Evolutionary conservation across 306 rosid species (phyloP).

Genomic region (Coriaria nepalensis): DNA sequence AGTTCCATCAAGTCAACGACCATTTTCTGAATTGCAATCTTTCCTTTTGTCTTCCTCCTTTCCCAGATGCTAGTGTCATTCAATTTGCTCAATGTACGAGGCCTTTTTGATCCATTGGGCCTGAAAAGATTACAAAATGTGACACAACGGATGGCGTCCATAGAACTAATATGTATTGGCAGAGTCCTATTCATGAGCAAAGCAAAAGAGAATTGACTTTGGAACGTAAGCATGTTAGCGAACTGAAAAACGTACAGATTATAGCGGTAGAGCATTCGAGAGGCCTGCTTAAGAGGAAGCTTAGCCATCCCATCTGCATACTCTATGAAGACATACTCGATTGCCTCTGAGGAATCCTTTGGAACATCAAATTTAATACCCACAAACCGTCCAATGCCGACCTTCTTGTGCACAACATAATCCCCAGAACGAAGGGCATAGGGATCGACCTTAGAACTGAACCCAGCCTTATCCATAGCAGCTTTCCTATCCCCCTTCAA

Average conservation of each 20-base stretch:
- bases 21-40: conserved; percentile 92
- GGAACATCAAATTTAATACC: conserved; percentile 59
- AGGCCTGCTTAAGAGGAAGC: conserved; percentile 76
- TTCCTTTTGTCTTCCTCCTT: conserved; percentile 68
- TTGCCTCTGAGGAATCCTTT: conserved; percentile 30
- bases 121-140: conserved; percentile 30
- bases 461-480: conserved; percentile 20
- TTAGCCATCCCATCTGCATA: conserved; percentile 96
- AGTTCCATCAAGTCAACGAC: conserved; percentile 96
- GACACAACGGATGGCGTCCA: conserved; percentile 1
- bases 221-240: background rate
- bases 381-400: conserved; percentile 85
- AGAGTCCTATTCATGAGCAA: background rate
- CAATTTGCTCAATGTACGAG: conserved; percentile 75
- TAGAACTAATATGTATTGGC: too few relatives aligned
- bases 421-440: conserved; percentile 80
- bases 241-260: conserved; percentile 49
- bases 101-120: conserved; percentile 69
- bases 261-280: conserved; percentile 85
- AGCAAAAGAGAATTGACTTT: background rate
- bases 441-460: conserved; percentile 70
- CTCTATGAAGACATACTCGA: conserved; percentile 82
- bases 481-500: conserved; percentile 43
- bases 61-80: conserved; percentile 69
- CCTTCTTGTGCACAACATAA: conserved; percentile 87